phyloP scores from a whole-genome alignment of 2,329 filamentous ascomycete genomes.

The Penicillium sp. region DNA sequence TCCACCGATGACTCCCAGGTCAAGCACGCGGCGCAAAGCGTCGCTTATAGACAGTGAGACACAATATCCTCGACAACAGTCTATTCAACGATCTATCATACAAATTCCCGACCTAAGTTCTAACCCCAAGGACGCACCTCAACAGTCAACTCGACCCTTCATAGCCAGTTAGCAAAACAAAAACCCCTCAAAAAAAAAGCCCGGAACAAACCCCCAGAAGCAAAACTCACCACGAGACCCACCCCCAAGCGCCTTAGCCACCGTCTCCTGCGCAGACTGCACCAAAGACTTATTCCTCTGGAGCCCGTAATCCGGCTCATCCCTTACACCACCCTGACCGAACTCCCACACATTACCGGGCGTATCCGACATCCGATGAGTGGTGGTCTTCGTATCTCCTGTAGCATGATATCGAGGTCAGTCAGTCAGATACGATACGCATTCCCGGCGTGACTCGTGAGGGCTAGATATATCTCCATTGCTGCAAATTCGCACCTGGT shows the following conservation, averaged over 20 bases:
- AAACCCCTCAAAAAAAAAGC: background rate
- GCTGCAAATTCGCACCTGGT: constrained; percentile 18
- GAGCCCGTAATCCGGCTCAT: constrained; percentile 3
- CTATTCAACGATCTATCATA: no score
- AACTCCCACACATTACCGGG: constrained; percentile 12
- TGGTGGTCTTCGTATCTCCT: constrained; percentile 21
- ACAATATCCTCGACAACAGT: no score
- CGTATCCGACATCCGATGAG: constrained; percentile 21
- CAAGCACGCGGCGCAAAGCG: no score
- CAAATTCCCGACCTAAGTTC: no score
- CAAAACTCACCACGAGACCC: constrained; percentile 20
- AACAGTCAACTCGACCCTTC: background rate
- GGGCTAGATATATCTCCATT: no score
- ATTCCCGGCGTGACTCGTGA: no score
- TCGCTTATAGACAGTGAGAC: no score
- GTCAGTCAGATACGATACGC: no score
- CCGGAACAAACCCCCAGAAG: background rate
- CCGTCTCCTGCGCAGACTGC: constrained; percentile 22
- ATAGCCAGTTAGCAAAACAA: background rate
- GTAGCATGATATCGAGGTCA: background rate
- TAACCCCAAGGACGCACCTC: no score
- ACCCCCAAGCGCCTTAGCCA: constrained; percentile 28
- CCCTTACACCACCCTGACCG: constrained; percentile 2
- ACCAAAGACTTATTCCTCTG: constrained; percentile 14
- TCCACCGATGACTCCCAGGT: no score